Evolutionary conservation across 352 stramenopile genomes (phyloP).

Genomic region (Labyrinthula sp.): DNA sequence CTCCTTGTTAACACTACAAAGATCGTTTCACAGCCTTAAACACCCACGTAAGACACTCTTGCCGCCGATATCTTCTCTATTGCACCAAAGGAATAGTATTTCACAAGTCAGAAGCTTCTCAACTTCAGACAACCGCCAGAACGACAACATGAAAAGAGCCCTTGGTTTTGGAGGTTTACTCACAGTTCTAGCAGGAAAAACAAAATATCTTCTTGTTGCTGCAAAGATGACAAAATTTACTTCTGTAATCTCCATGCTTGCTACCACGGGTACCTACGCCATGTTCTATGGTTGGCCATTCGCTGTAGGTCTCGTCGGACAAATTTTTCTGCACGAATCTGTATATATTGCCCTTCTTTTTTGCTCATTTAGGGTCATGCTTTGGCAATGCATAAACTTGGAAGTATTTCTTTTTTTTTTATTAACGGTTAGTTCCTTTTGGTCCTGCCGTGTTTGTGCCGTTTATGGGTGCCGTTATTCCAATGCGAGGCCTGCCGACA

Average conservation of each 20-base stretch:
- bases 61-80: no score
- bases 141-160: no score
- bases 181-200: conserved; percentile 41
- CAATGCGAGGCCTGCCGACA: conserved; percentile 41
- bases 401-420: not conserved
- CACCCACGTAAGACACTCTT: no score
- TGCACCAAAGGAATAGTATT: no score
- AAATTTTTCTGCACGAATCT: conserved; percentile 48
- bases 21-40: no score
- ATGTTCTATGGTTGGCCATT: conserved; percentile 51
- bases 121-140: no score
- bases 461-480: conserved; percentile 51
- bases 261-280: conserved; percentile 46
- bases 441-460: conserved; percentile 52
- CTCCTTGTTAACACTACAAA: no score
- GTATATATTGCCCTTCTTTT: conserved; percentile 38
- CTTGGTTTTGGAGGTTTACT: no score
- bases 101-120: no score
- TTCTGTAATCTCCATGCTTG: conserved; percentile 45
- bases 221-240: conserved; percentile 58
- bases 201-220: conserved; percentile 48
- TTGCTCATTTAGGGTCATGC: not conserved
- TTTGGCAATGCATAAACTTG: conserved; percentile 35
- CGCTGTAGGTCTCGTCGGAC: conserved; percentile 46
- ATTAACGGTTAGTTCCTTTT: conserved; percentile 38